Conservation (phyloP, 805 yeast species). For the Martiniozyma abietophila region DNA sequence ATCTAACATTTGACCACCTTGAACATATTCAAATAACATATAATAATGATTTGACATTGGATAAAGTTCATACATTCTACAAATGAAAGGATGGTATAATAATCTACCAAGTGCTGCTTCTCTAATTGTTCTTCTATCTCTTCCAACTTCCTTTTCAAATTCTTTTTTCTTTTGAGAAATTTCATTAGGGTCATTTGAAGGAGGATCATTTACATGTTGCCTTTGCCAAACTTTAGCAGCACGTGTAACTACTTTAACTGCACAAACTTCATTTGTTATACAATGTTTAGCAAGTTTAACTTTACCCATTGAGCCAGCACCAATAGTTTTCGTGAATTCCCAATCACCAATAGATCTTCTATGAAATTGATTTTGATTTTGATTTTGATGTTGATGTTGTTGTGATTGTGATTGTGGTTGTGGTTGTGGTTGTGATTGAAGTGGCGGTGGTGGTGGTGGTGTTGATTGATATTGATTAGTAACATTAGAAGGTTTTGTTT, state of each 20-base stretch:
- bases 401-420: constrained; percentile 13
- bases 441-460: constrained; percentile 7
- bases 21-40: constrained; percentile 92
- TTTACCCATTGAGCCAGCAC: constrained; percentile 99
- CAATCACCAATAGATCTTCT: constrained; percentile 91
- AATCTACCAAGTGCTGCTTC: constrained; percentile 93
- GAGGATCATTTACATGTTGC: constrained; percentile 60
- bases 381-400: constrained; percentile 4
- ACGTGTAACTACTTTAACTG: constrained; percentile 86
- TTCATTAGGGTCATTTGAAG: constrained; percentile 51
- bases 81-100: constrained; percentile 84
- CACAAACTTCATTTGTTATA: constrained; percentile 73
- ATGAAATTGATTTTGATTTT: constrained; percentile 37
- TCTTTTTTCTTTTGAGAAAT: constrained; percentile 56
- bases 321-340: constrained; percentile 91
- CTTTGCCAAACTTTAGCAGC: constrained; percentile 73
- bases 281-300: constrained; percentile 89
- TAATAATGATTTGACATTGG: constrained; percentile 96
- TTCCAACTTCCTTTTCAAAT: constrained; percentile 71
- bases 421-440: constrained; percentile 8
- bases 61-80: constrained; percentile 86
- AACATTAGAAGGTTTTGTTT: constrained; percentile 5
- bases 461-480: constrained; percentile 5
- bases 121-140: constrained; percentile 86
- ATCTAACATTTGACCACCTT: constrained; percentile 96